Base-by-base conservation (phyloP, 306 rosid genomes). In the Biancaea sappan region DNA sequence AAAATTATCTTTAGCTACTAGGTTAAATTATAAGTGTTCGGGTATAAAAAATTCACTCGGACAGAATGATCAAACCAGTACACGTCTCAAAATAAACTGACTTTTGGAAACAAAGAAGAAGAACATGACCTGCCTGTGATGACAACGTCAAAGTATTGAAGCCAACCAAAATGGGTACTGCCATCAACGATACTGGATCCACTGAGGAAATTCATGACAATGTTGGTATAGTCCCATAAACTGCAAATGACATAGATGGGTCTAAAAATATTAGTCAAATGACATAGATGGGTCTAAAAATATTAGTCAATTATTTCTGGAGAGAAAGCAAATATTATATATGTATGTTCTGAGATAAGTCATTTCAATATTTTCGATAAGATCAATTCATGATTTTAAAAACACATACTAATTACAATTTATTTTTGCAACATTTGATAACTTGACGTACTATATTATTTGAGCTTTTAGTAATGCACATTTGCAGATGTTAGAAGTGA, bases 181-280 rank as follows among this genome's bases (percentile, higher is more conserved):
- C 82, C 89, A 73, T 70, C 86, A 34, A 41, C 51, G 57, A 69
- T 54, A 32, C 84, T 84, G 73, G 90, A 75, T 51, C 84, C 85
- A 54, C 93, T 88, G 46, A 94, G 97, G 81, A 87, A 94, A 80
- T 92, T 92, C 99, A 94, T 92, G 84, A 90, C 99, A 51, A 88
- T 84, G 79, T 92, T 88, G 26, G 99, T 87, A 34, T 94, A 94
- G 91, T 94, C 99, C 99, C 99, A 94, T 77, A 94, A 92, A 84
- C 99, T 94, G 95, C 83, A 82, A 74, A 75, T 52, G 73, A 28
- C 66, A 68, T 12, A 24, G 3, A 19, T 9, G 57, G 57, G 60
- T 58, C 44, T 32, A 58, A 64, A 59, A 76, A 52, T 44, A 59
- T 58, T 22, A 51, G 32, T 66, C 51, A 34, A 48, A n/a, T 22